Conservation (phyloP, 1,284 basidiomycete species). For the Volvariella volvacea region DNA sequence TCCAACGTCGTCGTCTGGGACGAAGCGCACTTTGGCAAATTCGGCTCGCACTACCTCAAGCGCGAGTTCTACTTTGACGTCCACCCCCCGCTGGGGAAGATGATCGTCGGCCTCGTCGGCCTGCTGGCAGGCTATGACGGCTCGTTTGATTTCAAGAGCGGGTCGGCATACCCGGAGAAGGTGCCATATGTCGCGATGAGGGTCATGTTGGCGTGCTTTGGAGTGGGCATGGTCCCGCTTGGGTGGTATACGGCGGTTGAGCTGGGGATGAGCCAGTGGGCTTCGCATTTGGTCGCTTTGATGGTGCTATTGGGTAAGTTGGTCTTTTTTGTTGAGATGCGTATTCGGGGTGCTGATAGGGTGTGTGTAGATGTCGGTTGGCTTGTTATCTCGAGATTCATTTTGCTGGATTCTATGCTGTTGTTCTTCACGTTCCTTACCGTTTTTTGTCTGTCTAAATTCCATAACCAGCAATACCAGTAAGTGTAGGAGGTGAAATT, state of each 20-base stretch:
- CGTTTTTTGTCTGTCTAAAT: slow-evolving; percentile 91
- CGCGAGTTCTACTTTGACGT: slow-evolving; percentile 96
- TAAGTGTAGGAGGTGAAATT: slow-evolving; percentile 44
- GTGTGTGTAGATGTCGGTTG: slow-evolving; percentile 80
- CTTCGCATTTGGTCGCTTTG: slow-evolving; percentile 86
- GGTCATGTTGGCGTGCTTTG: slow-evolving; percentile 90
- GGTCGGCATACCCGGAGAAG: slow-evolving; percentile 74
- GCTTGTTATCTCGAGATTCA: slow-evolving; percentile 95
- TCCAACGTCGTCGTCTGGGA: slow-evolving; percentile 93
- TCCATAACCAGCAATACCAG: slow-evolving; percentile 94
- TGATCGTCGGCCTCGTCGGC: slow-evolving; percentile 94
- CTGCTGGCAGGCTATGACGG: slow-evolving; percentile 90
- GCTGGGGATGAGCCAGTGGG: slow-evolving; percentile 85
- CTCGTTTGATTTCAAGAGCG: slow-evolving; percentile 92
- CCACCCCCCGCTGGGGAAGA: slow-evolving; percentile 98
- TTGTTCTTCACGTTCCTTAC: slow-evolving; percentile 98
- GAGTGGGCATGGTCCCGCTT: slow-evolving; percentile 92
- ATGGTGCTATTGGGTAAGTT: slow-evolving; percentile 87
- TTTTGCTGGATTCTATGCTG: slow-evolving; percentile 96
- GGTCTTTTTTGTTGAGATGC: neutral
- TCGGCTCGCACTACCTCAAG: slow-evolving; percentile 94
- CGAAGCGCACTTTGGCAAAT: slow-evolving; percentile 98
- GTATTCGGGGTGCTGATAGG: neutral
- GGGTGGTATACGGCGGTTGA: slow-evolving; percentile 98
- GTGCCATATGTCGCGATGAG: slow-evolving; percentile 96